Evolutionary conservation across 768 basidiomycete species (phyloP).

Genomic region (Aureoboletus auriporus): DNA sequence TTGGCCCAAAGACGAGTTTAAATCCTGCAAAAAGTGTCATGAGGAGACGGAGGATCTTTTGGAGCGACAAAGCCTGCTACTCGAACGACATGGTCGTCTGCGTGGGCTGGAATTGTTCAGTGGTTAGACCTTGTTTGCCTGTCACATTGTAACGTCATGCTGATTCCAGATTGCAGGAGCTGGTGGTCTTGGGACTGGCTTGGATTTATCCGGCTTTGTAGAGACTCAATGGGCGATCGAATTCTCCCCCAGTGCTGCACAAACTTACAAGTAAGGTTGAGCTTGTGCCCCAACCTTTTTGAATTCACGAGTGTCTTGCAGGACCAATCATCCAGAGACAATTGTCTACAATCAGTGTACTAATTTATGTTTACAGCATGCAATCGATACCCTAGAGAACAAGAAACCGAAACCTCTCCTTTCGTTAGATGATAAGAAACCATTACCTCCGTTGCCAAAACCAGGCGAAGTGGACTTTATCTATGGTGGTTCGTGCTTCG

Average conservation of each 20-base stretch:
- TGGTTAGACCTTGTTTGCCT: constrained; percentile 37
- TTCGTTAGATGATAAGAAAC: constrained; percentile 38
- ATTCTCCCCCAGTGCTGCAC: constrained; percentile 57
- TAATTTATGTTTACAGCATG: constrained; percentile 55
- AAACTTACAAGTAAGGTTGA: constrained; percentile 52
- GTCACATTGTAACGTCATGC: neutral
- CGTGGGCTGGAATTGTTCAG: constrained; percentile 65
- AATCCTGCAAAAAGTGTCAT: constrained; percentile 39
- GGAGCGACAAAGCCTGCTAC: constrained; percentile 27
- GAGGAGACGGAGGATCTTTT: constrained; percentile 30
- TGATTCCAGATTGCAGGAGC: constrained; percentile 45
- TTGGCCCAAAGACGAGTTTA: constrained; percentile 28
- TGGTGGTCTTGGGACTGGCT: constrained; percentile 68
- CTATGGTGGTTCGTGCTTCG: constrained; percentile 55
- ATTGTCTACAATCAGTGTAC: constrained; percentile 64
- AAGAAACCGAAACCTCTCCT: constrained; percentile 36
- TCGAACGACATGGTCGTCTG: constrained; percentile 40
- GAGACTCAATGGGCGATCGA: constrained; percentile 70
- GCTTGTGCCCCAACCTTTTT: neutral
- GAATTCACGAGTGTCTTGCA: constrained; percentile 23
- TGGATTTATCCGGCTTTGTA: constrained; percentile 58
- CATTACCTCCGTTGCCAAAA: constrained; percentile 47
- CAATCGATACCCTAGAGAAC: constrained; percentile 45
- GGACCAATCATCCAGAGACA: constrained; percentile 57
- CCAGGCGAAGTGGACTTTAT: constrained; percentile 64